phyloP scores from a whole-genome alignment of 1,284 basidiomycete genomes.

The Stygiomarasmius scandens region DNA sequence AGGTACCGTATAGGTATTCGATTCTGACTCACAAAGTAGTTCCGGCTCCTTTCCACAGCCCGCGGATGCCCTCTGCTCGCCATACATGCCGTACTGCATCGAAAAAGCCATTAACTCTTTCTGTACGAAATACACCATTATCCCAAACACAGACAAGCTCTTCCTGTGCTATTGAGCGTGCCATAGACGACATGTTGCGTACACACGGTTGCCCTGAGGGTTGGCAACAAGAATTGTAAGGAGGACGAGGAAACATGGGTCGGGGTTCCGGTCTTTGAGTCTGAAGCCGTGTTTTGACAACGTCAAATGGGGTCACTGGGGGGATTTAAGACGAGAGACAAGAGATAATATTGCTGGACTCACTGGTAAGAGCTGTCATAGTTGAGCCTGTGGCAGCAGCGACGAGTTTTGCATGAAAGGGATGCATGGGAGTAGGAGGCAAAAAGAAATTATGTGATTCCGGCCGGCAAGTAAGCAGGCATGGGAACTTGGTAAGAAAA shows the following conservation, averaged over 20 bases:
- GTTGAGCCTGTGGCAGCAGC: slow-evolving; percentile 83
- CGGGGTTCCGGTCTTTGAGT: slow-evolving; percentile 64
- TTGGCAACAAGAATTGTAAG: slow-evolving; percentile 68
- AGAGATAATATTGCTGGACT: slow-evolving; percentile 29
- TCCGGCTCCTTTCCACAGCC: slow-evolving; percentile 89
- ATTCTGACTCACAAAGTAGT: slow-evolving; percentile 73
- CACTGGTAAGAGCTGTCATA: slow-evolving; percentile 83
- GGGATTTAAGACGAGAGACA: slow-evolving; percentile 11
- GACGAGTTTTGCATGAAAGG: slow-evolving; percentile 76
- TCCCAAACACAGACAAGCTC: slow-evolving; percentile 76
- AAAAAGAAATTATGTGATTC: neutral
- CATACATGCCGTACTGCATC: slow-evolving; percentile 81
- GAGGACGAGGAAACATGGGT: slow-evolving; percentile 48
- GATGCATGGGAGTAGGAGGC: slow-evolving; percentile 54
- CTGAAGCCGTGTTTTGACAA: slow-evolving; percentile 91
- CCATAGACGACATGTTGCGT: slow-evolving; percentile 76
- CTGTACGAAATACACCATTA: slow-evolving; percentile 65
- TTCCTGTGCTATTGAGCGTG: slow-evolving; percentile 52
- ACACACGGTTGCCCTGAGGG: slow-evolving; percentile 61
- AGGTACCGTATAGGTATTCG: slow-evolving; percentile 1
- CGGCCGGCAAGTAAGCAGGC: neutral
- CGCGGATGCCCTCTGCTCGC: slow-evolving; percentile 74
- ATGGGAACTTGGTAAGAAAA: slow-evolving; percentile 5
- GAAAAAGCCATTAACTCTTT: slow-evolving; percentile 78
- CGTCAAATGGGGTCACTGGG: slow-evolving; percentile 93